Percentiles rank a stretch among this genome's conserved stretches.
Conservation (phyloP, 768 basidiomycete species). For the Xerocomus brunneocitrinus region DNA sequence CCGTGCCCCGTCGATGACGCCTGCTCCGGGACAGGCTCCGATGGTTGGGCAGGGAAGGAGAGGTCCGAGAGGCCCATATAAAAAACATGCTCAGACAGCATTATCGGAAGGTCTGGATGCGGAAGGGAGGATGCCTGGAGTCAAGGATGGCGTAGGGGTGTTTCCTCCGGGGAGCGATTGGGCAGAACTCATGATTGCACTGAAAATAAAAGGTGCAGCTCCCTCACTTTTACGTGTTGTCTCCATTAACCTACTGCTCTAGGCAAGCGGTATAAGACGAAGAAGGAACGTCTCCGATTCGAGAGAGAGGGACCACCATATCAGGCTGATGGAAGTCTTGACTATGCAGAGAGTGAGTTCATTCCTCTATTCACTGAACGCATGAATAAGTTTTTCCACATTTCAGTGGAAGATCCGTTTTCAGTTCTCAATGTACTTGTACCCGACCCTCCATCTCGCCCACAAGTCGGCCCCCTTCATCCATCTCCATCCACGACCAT, state of each 20-base stretch:
- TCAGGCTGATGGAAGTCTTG: conserved; percentile 71
- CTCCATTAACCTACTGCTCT: neutral
- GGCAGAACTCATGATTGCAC: conserved; percentile 66
- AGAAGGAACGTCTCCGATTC: conserved; percentile 74
- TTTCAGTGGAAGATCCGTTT: conserved; percentile 74
- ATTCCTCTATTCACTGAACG: neutral
- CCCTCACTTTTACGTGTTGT: neutral
- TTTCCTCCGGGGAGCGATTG: conserved; percentile 69
- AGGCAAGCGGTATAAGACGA: conserved; percentile 78
- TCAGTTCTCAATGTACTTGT: conserved; percentile 58
- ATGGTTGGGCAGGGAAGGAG: conserved; percentile 28
- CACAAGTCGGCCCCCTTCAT: conserved; percentile 55
- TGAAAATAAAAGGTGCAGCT: conserved; percentile 67
- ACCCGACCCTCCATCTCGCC: conserved; percentile 53
- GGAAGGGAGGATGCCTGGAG: conserved; percentile 71
- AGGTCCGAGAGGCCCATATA: conserved; percentile 50
- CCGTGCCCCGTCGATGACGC: conserved; percentile 41
- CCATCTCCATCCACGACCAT: conserved; percentile 34
- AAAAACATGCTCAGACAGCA: conserved; percentile 40
- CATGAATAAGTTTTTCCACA: neutral
- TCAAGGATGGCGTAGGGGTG: conserved; percentile 67
- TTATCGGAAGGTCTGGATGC: conserved; percentile 52
- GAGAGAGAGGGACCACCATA: conserved; percentile 73
- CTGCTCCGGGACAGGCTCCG: conserved; percentile 24
- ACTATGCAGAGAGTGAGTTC: conserved; percentile 62